A percentile compares a stretch with the other conserved stretches of the same genome.
phyloP scores from a whole-genome alignment of 2,329 filamentous ascomycete species.

The Beauveria caledonica region DNA sequence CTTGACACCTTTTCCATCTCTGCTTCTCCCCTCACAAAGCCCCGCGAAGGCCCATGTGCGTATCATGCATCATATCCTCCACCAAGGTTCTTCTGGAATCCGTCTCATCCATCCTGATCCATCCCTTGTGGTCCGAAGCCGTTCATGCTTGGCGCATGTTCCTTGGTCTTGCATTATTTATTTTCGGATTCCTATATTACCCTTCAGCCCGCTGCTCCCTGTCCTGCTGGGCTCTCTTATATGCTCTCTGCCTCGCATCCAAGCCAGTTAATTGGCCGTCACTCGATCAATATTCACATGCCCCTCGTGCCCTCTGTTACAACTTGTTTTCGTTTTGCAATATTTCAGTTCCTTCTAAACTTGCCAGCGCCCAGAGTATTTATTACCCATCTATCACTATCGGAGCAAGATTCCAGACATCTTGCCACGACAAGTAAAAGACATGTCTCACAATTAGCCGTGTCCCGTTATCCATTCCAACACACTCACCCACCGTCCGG shows the following conservation, averaged over 20 bases:
- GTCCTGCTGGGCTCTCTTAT: not conserved
- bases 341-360: not conserved
- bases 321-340: not conserved
- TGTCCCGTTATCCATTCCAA: slow-evolving; percentile 4
- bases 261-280: slow-evolving; percentile 9
- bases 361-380: not conserved
- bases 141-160: slow-evolving; percentile 2
- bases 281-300: not conserved
- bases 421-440: slow-evolving; percentile 2
- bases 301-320: not conserved
- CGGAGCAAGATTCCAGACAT: slow-evolving; percentile 2
- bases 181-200: not conserved
- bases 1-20: slow-evolving; percentile 5
- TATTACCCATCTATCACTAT: not conserved
- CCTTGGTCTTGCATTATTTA: not conserved
- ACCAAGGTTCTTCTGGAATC: not conserved
- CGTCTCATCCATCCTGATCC: slow-evolving; percentile 8
- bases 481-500: not conserved
- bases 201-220: not conserved
- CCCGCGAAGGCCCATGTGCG: not conserved
- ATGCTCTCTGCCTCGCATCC: not conserved
- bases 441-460: slow-evolving; percentile 5
- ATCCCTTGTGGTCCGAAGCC: not conserved
- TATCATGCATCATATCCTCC: slow-evolving; percentile 7
- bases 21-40: not conserved